Evolutionary conservation across 495 filamentous ascomycete species (phyloP).

Genomic region (Penicillium tannophilum): DNA sequence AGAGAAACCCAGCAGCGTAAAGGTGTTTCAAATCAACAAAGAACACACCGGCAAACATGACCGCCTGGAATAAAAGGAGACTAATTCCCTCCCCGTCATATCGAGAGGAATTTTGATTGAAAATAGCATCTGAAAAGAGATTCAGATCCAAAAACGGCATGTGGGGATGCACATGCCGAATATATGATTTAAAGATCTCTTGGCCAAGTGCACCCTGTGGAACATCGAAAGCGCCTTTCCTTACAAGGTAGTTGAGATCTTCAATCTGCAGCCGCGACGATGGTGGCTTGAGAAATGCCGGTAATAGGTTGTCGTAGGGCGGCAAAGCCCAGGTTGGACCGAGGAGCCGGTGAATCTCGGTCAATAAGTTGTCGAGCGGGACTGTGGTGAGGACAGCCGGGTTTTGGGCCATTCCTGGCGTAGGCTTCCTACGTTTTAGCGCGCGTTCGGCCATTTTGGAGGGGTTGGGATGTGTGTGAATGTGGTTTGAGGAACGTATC

Average conservation of each 20-base stretch:
- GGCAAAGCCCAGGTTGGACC: constrained; percentile 16
- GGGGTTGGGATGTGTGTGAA: not conserved
- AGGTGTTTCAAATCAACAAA: constrained; percentile 67
- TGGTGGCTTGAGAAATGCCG: constrained; percentile 8
- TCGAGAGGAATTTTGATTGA: constrained; percentile 37
- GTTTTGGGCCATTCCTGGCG: constrained; percentile 14
- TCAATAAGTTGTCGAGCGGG: constrained; percentile 12
- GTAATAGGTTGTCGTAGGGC: constrained; percentile 13
- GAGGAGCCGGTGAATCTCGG: constrained; percentile 17
- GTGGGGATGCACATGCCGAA: constrained; percentile 63
- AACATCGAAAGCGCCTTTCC: constrained; percentile 17
- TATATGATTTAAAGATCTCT: constrained; percentile 16
- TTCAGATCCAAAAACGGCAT: constrained; percentile 72
- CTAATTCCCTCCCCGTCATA: constrained; percentile 54
- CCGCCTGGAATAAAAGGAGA: constrained; percentile 67
- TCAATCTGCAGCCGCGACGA: constrained; percentile 3
- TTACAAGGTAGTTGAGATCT: constrained; percentile 12
- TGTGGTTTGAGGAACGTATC: not conserved
- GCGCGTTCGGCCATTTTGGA: constrained; percentile 13
- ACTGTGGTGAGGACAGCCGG: constrained; percentile 12
- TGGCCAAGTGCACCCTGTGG: not conserved
- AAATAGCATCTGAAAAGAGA: constrained; percentile 60
- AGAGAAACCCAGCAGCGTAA: constrained; percentile 57
- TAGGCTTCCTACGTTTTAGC: not conserved
- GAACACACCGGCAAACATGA: constrained; percentile 69